Conservation (phyloP, 2,329 filamentous ascomycete species). For the Trichoderma guizhouense region DNA sequence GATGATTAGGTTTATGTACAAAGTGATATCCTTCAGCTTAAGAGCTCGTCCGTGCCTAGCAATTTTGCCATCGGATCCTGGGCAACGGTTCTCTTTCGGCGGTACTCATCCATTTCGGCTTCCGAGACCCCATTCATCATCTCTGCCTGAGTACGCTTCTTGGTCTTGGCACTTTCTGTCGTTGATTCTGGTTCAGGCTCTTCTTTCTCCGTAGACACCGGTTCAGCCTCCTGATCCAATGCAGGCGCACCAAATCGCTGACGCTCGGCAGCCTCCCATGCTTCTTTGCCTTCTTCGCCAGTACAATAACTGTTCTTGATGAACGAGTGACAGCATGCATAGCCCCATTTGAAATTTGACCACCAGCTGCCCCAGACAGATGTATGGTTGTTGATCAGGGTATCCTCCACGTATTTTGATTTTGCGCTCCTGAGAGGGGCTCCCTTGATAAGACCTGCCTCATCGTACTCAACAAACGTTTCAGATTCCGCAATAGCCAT, state of each 20-base stretch:
- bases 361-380: constrained; percentile 98
- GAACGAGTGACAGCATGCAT: constrained; percentile 88
- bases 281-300: constrained; percentile 78
- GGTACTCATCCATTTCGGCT: constrained; percentile 82
- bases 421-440: constrained; percentile 70
- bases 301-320: constrained; percentile 98
- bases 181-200: not conserved
- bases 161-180: constrained; percentile 37
- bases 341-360: constrained; percentile 93
- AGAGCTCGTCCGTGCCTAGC: constrained; percentile 68
- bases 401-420: constrained; percentile 89
- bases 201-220: not conserved
- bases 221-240: constrained; percentile 31
- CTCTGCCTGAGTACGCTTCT: constrained; percentile 75
- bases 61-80: constrained; percentile 86
- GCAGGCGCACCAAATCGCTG: constrained; percentile 49
- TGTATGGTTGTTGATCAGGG: constrained; percentile 85
- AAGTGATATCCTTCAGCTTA: constrained; percentile 33
- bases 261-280: constrained; percentile 72
- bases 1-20: not conserved
- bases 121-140: constrained; percentile 76
- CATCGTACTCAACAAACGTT: constrained; percentile 90
- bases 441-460: constrained; percentile 86
- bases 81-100: constrained; percentile 67
- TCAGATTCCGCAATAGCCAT: constrained; percentile 77